phyloP scores from a whole-genome alignment of 139 green algal species.

The Chlamydomonas incerta region DNA sequence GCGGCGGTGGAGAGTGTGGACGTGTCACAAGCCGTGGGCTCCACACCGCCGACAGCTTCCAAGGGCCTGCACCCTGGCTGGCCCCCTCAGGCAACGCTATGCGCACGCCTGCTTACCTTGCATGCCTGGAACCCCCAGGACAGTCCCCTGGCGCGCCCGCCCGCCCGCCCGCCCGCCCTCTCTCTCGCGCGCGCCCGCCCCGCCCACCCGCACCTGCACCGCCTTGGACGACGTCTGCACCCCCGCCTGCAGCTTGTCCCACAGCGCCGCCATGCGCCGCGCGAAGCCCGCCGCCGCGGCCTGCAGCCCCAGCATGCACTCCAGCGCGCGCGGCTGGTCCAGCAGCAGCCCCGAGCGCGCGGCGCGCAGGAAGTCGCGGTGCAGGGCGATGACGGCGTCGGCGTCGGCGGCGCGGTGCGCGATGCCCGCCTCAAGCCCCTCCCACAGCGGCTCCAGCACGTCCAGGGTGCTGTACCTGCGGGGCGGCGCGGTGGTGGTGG shows the following conservation, averaged over 20 bases:
- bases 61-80: background rate
- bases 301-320: conserved; percentile 13
- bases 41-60: background rate
- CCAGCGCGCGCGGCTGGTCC: conserved; percentile 34
- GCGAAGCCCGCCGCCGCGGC: conserved; percentile 32
- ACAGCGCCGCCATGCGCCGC: conserved; percentile 30
- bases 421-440: conserved; percentile 62
- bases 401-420: conserved; percentile 65
- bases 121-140: too few species aligned
- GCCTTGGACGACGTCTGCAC: conserved; percentile 23
- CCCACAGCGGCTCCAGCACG: conserved; percentile 86
- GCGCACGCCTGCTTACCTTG: too few species aligned
- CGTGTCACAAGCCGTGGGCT: too few species aligned
- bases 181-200: too few species aligned
- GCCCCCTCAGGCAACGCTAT: too few species aligned
- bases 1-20: too few species aligned
- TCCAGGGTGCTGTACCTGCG: conserved; percentile 88
- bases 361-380: conserved; percentile 73
- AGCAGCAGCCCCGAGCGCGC: conserved; percentile 75
- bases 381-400: conserved; percentile 79
- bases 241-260: conserved; percentile 39
- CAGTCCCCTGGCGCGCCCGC: too few species aligned
- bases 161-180: too few species aligned
- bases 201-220: conserved; percentile 8
- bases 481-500: background rate